A percentile compares a stretch with the other conserved stretches of the same genome.
Evolutionary conservation across 2,329 filamentous ascomycete species (phyloP).

Genomic region (Diaporthe vexans): DNA sequence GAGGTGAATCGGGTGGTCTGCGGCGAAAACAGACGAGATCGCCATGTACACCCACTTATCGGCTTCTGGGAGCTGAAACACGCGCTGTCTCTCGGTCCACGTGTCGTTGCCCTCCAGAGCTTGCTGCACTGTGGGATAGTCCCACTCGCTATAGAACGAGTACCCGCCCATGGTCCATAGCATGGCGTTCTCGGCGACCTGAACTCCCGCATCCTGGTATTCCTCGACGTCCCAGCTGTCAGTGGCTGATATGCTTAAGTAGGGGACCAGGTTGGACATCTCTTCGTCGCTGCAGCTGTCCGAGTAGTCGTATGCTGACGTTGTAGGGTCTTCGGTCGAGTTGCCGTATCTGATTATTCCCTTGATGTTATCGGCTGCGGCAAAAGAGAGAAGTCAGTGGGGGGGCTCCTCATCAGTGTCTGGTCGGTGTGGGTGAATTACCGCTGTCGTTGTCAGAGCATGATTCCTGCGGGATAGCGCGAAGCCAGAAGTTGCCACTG

Average conservation of each 20-base stretch:
- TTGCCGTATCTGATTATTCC: constrained; percentile 62
- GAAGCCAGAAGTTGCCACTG: constrained; percentile 62
- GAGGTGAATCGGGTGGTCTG: constrained; percentile 58
- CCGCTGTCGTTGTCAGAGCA: constrained; percentile 57
- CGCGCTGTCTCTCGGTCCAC: constrained; percentile 49
- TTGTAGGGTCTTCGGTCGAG: constrained; percentile 42
- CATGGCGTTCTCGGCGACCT: constrained; percentile 53
- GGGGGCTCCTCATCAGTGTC: background rate
- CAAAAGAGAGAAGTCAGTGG: background rate
- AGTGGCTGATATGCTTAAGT: constrained; percentile 51
- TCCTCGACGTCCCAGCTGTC: constrained; percentile 48
- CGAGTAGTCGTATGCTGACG: constrained; percentile 31
- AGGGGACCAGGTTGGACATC: constrained; percentile 50
- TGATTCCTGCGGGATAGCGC: constrained; percentile 57
- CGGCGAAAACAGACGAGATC: constrained; percentile 49
- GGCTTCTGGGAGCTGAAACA: constrained; percentile 47
- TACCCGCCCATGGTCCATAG: constrained; percentile 64
- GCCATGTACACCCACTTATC: constrained; percentile 53
- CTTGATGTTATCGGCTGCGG: constrained; percentile 56
- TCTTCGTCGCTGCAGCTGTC: constrained; percentile 55
- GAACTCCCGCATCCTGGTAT: constrained; percentile 46
- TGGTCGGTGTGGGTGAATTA: background rate
- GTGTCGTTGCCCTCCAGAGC: constrained; percentile 46
- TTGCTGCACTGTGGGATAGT: constrained; percentile 58
- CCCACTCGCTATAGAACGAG: constrained; percentile 61